Evolutionary conservation across 768 basidiomycete species (phyloP).

Genomic region (Rhizopogon vinicolor): DNA sequence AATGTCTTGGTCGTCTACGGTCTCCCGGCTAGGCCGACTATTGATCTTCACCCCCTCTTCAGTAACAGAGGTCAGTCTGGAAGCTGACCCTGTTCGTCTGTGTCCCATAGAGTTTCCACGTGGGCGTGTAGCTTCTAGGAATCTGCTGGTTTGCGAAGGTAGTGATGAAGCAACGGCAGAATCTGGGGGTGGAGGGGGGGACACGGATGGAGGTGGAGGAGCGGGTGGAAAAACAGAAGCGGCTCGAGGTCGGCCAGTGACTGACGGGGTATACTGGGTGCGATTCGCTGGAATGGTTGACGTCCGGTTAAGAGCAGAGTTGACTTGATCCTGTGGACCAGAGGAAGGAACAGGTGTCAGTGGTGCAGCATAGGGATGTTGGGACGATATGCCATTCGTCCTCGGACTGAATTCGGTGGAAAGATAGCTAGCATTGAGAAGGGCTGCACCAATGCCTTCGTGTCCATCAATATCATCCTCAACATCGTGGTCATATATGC

Average conservation of each 20-base stretch:
- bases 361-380: slow-evolving; percentile 50
- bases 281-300: slow-evolving; percentile 30
- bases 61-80: slow-evolving; percentile 53
- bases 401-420: slow-evolving; percentile 19
- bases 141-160: slow-evolving; percentile 25
- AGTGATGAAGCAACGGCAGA: slow-evolving; percentile 24
- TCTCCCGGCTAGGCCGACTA: slow-evolving; percentile 19
- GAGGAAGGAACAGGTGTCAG: slow-evolving; percentile 9
- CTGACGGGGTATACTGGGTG: slow-evolving; percentile 16
- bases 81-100: slow-evolving; percentile 49
- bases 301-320: slow-evolving; percentile 27
- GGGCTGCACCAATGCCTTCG: slow-evolving; percentile 43
- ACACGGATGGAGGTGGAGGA: slow-evolving; percentile 57
- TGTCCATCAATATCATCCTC: slow-evolving; percentile 33
- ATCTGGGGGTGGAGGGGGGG: slow-evolving; percentile 54
- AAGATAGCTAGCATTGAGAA: slow-evolving; percentile 30
- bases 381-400: slow-evolving; percentile 7
- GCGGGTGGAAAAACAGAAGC: slow-evolving; percentile 60
- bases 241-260: slow-evolving; percentile 43
- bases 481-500: slow-evolving; percentile 13
- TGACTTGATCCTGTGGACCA: slow-evolving; percentile 5
- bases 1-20: slow-evolving; percentile 23
- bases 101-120: slow-evolving; percentile 52
- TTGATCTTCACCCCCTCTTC: slow-evolving; percentile 50
- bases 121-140: slow-evolving; percentile 34